Base-by-base conservation (phyloP, 1,139 yeast genomes). In the Blastobotrys elegans region DNA sequence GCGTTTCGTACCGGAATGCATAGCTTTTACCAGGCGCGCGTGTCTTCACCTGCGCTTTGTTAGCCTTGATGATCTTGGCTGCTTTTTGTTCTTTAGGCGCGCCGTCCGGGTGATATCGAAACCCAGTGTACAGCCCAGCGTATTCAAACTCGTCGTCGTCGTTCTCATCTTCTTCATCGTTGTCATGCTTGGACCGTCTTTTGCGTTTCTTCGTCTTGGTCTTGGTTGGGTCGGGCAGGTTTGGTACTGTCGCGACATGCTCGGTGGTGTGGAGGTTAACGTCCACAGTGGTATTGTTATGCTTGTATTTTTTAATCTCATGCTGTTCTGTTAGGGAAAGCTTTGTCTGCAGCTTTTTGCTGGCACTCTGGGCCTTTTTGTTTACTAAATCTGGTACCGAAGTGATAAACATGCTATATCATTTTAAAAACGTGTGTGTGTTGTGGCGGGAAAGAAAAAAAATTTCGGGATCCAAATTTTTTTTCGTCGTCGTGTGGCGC, bases 121-220 rank as follows among this genome's bases (percentile, higher is more conserved):
- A n/a, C 32, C 43, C 37, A 18, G 41, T 33, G 20, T 32, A 37
- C 34, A 48, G 31, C 7, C 51, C 51, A 14, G 16, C 29, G 35
- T 38, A 39, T 32, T 44, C 48, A 21, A 14, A 20, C 11, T 36
- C 42, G 8, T 32, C 51, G 21, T 32, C 40, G 6, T 30, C 33
- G 6, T 30, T 13, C 33, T 30, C 33, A 7, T 30, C 33, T 30
- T 14, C 33, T 13, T 30, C 33, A 5, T 13, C 33, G 6, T 7
- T 13, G 4, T 6, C 6, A 30, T 30, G 6, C 6, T 30, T 7
- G 6, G 6, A 5, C 17, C 33, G 33, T 13, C 13, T 5, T 30
- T 30, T 30, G 17, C 17, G 17, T 13, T 14, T 30, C 17, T 13
- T 7, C 6, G 6, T 30, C 6, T 30, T 7, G 6, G 6, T 7